Evolutionary conservation across 1,139 yeast genomes (phyloP).

Genomic region (Taphrina deformans): DNA sequence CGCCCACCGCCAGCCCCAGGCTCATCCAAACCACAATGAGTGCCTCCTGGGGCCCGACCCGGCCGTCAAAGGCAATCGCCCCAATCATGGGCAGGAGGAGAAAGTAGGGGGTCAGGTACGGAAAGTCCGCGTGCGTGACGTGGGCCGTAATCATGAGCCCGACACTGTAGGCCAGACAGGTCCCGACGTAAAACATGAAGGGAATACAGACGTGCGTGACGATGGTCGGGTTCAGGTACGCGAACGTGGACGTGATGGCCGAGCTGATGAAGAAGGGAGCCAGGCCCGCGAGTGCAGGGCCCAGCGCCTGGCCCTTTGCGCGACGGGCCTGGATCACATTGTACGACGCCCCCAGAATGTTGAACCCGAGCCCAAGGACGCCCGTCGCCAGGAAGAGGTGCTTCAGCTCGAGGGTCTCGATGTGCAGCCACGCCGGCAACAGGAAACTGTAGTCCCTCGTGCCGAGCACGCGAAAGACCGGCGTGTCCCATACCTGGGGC

Average conservation of each 20-base stretch:
- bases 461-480: slow-evolving; percentile 41
- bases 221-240: slow-evolving; percentile 45
- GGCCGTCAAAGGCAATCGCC: slow-evolving; percentile 43
- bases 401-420: slow-evolving; percentile 6
- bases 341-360: slow-evolving; percentile 42
- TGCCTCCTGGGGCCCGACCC: slow-evolving; percentile 40
- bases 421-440: not conserved
- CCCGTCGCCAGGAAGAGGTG: slow-evolving; percentile 28
- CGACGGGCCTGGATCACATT: slow-evolving; percentile 60
- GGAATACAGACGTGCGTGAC: slow-evolving; percentile 55
- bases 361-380: slow-evolving; percentile 19
- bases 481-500: slow-evolving; percentile 57
- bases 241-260: slow-evolving; percentile 45
- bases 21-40: slow-evolving; percentile 45
- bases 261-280: slow-evolving; percentile 44
- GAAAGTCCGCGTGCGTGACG: slow-evolving; percentile 67
- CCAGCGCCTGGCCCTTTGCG: slow-evolving; percentile 46
- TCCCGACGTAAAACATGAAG: slow-evolving; percentile 62
- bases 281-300: slow-evolving; percentile 45
- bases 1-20: slow-evolving; percentile 41
- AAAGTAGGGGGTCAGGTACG: slow-evolving; percentile 47
- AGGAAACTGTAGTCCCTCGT: slow-evolving; percentile 1
- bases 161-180: slow-evolving; percentile 66
- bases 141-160: slow-evolving; percentile 62
- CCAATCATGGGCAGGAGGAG: slow-evolving; percentile 46